Evolutionary conservation across 768 basidiomycete species (phyloP).

Genomic region (Agaricus sinodeliciosus): DNA sequence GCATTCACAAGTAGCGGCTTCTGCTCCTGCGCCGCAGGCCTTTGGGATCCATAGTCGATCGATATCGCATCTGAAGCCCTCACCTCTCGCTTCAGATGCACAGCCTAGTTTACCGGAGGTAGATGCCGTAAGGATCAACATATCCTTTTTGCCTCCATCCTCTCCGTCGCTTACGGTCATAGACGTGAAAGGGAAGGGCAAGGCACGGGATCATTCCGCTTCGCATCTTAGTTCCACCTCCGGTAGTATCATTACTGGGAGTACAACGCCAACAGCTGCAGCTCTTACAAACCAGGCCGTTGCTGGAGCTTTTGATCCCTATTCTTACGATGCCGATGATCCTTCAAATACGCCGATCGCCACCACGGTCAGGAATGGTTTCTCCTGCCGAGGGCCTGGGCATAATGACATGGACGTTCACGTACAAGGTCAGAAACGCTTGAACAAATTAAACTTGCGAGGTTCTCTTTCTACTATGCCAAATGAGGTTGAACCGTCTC

Average conservation of each 20-base stretch:
- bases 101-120: conserved; percentile 16
- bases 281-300: no score
- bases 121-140: conserved; percentile 25
- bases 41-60: background rate
- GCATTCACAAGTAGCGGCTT: background rate
- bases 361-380: background rate
- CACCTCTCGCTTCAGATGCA: background rate
- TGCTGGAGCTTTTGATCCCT: background rate
- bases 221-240: background rate
- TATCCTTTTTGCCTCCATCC: conserved; percentile 18
- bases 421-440: background rate
- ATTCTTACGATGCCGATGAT: background rate
- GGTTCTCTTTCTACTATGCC: background rate
- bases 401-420: background rate
- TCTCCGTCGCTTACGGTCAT: background rate
- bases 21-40: background rate
- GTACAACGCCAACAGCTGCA: background rate
- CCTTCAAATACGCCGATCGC: conserved; percentile 8
- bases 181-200: conserved; percentile 20
- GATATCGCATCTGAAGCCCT: background rate
- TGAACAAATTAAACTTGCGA: background rate
- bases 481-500: background rate
- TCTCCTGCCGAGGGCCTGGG: background rate
- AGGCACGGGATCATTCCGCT: conserved; percentile 8
- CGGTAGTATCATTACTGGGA: conserved; percentile 13